phyloP scores from a whole-genome alignment of 1,284 basidiomycete species.

The Serendipita sp. region DNA sequence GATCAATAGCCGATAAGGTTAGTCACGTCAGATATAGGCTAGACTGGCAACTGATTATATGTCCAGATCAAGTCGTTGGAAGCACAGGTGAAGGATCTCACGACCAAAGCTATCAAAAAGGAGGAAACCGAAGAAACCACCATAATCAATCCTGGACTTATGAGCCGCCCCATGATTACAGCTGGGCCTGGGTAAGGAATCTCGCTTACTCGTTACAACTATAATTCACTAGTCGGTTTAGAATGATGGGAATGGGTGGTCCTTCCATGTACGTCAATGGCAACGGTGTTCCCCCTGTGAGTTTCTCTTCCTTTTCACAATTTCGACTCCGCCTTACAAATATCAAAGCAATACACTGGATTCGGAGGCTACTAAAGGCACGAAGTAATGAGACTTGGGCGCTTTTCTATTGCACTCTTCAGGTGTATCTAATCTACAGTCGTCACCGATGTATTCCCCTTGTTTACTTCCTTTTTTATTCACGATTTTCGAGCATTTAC shows the following conservation, averaged over 20 bases:
- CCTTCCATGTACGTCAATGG: conserved; percentile 33
- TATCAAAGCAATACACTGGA: conserved; percentile 15
- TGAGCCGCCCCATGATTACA: conserved; percentile 48
- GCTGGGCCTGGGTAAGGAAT: conserved; percentile 40
- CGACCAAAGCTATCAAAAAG: conserved; percentile 72
- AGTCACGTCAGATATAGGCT: conserved; percentile 13
- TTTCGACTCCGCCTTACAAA: background rate
- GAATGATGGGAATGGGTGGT: conserved; percentile 10
- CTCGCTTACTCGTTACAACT: background rate
- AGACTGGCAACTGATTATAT: conserved; percentile 14
- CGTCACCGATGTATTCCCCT: conserved; percentile 1
- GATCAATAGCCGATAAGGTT: conserved; percentile 57
- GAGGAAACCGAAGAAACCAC: conserved; percentile 74
- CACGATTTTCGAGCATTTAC: background rate
- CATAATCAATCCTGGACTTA: conserved; percentile 60
- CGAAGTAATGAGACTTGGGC: conserved; percentile 4
- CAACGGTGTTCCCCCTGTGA: conserved; percentile 32
- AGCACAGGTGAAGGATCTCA: conserved; percentile 69
- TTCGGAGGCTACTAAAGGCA: conserved; percentile 12
- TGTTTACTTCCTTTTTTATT: conserved; percentile 1
- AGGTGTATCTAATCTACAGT: conserved; percentile 6
- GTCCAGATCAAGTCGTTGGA: conserved; percentile 54
- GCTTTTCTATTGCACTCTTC: background rate
- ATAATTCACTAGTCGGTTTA: conserved; percentile 15
- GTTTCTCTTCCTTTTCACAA: conserved; percentile 14